Base-by-base conservation (phyloP, 371 early-diverging fungal species). In the Mucor ambiguus region DNA sequence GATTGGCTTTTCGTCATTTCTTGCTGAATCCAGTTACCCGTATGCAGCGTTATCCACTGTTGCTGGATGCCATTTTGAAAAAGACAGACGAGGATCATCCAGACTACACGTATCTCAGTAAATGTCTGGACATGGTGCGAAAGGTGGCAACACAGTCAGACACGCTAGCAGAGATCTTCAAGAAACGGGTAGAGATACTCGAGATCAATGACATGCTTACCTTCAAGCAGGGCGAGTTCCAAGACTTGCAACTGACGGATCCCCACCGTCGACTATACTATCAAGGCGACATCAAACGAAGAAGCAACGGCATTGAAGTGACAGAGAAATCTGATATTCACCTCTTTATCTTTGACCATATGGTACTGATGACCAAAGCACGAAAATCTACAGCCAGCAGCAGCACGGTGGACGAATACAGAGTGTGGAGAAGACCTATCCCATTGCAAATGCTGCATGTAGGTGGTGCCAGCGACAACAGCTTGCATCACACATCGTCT, bases 261-360 rank as follows among this genome's bases (percentile, higher is more conserved):
- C 89, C 85, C 22, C 86, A 87, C 28, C 85, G 95, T 32, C 78
- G 79, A 61, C 55, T 94, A 16, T 80, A 93, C 38, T 85, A 90
- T 67, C 91, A 93, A 49, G 95, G 96, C 30, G 78, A 82, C 28
- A 74, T 95, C 60, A 88, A 87, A 35, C 78, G 88, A 46, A 83
- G 87, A 58, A 75, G 87, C 20, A 72, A 82, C 44, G 87, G 87
- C 33, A 80, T 87, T 10, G 90, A 90, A 30, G 75, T 73, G 24
- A 75, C 84, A 0, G 91, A 90, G 26, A 79, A 76, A 29, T 73
- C 82, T 3, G 90, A 92, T 22, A 68, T 95, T 9, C 80, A 77
- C 37, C 83, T 93, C 16, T 91, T 93, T 71, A 70, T 96, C 38
- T 91, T 96, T 61, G 96, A 96, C 69, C 94, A 96, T 77, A 76